A percentile compares a stretch with the other conserved stretches of the same genome.
Evolutionary conservation across 164 flowering plant species (phyloP).

Genomic region (Sedum album): DNA sequence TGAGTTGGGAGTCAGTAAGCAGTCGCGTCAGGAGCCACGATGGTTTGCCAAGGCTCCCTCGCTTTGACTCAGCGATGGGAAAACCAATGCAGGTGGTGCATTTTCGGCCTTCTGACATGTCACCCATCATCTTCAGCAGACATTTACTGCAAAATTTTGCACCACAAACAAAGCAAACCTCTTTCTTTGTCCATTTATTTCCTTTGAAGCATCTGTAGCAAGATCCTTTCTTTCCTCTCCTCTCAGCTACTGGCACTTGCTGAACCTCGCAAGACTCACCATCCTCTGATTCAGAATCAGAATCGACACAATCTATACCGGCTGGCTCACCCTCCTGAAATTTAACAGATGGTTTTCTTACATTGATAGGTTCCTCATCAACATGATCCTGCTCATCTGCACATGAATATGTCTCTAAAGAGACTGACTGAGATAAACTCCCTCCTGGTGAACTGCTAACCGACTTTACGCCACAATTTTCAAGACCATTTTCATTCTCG

Average conservation of each 20-base stretch:
- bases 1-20: conserved; percentile 21
- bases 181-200: conserved; percentile 39
- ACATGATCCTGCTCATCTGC: conserved; percentile 17
- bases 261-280: conserved; percentile 19
- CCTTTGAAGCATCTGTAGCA: conserved; percentile 46
- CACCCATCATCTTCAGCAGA: conserved; percentile 46
- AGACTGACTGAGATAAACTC: conserved; percentile 21
- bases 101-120: conserved; percentile 66
- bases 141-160: conserved; percentile 43
- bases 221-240: conserved; percentile 38
- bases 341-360: conserved; percentile 37
- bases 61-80: conserved; percentile 28
- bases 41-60: conserved; percentile 30
- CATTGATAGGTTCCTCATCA: conserved; percentile 25
- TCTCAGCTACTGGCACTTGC: conserved; percentile 22
- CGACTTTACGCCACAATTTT: not conserved
- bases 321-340: conserved; percentile 31
- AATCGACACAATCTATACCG: conserved; percentile 12
- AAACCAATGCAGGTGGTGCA: conserved; percentile 41
- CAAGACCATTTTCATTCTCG: not conserved
- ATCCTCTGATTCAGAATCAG: conserved; percentile 16
- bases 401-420: conserved; percentile 17
- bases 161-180: conserved; percentile 39
- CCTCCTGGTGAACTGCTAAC: conserved; percentile 6
- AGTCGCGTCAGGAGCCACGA: conserved; percentile 31